These are phyloP conservation scores for Irpex sp. DNA, from an alignment of 1,284 basidiomycete species.

Conservation along the genomic window DNA sequence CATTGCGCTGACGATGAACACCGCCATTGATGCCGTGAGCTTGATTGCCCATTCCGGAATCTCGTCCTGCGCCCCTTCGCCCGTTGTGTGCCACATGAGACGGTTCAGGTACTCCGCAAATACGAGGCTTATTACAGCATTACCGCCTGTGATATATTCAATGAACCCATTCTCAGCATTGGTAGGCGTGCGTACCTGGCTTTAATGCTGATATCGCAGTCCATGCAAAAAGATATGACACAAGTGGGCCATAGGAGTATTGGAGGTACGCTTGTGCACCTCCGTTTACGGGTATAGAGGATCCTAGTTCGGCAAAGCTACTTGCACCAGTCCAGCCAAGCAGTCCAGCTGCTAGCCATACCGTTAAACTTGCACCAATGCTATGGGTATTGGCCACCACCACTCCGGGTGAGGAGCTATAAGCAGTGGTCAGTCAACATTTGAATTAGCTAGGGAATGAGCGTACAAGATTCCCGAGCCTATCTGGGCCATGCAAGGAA, in stretches of 20 bases:
- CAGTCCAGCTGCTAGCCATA: conserved; percentile 79
- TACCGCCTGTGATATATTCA: conserved; percentile 41
- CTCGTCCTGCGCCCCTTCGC: conserved; percentile 64
- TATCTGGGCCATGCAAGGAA: conserved; percentile 44
- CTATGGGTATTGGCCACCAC: conserved; percentile 84
- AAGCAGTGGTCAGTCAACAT: not conserved
- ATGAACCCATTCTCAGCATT: not conserved
- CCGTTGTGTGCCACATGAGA: conserved; percentile 65
- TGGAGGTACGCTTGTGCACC: conserved; percentile 90
- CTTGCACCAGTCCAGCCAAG: conserved; percentile 93
- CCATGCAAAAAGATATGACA: conserved; percentile 88
- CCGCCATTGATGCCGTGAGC: conserved; percentile 74
- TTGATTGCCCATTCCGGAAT: conserved; percentile 95
- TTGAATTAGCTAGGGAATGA: too few relatives aligned
- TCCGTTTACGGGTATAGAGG: conserved; percentile 82
- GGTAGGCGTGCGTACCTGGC: conserved; percentile 52
- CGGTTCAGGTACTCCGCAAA: conserved; percentile 88
- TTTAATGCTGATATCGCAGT: conserved; percentile 86
- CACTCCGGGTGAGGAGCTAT: conserved; percentile 86
- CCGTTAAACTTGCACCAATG: conserved; percentile 77
- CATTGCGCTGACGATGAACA: conserved; percentile 69
- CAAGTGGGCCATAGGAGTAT: conserved; percentile 84
- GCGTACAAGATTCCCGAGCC: conserved; percentile 90
- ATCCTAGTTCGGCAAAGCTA: conserved; percentile 86
- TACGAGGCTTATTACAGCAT: conserved; percentile 69